Evolutionary conservation across 192 early-diverging fungal genomes (phyloP).

Genomic region (Entomortierella lignicola): DNA sequence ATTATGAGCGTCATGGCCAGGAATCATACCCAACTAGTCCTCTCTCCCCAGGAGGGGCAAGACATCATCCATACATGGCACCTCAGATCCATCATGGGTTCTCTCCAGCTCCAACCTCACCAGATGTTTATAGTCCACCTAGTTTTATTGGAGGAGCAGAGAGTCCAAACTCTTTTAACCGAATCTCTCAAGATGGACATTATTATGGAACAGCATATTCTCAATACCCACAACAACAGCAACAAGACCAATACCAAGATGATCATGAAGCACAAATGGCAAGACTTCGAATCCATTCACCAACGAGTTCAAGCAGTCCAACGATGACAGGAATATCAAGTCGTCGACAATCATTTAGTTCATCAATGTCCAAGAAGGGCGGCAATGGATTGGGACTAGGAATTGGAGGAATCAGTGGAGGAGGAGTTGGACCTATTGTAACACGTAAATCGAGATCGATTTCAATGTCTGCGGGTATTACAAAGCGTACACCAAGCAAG

Average conservation of each 20-base stretch:
- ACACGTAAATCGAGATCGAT: constrained; percentile 38
- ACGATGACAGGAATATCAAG: neutral
- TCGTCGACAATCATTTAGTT: constrained; percentile 48
- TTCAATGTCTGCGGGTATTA: constrained; percentile 49
- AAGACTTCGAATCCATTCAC: constrained; percentile 37
- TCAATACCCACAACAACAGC: constrained; percentile 40
- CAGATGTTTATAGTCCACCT: constrained; percentile 43
- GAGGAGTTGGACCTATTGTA: constrained; percentile 22
- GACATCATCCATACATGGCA: constrained; percentile 25
- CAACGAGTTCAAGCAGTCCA: constrained; percentile 30
- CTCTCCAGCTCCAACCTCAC: constrained; percentile 34
- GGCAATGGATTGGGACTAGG: neutral
- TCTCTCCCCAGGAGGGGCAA: constrained; percentile 14
- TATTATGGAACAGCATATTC: constrained; percentile 35
- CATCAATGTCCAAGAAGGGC: constrained; percentile 21
- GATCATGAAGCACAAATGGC: constrained; percentile 50
- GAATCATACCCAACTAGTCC: constrained; percentile 46
- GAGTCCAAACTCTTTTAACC: constrained; percentile 12
- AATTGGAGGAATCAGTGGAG: too few species aligned
- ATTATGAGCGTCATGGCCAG: constrained; percentile 28
- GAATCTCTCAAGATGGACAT: constrained; percentile 16
- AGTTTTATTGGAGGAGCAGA: constrained; percentile 26
- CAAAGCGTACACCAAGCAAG: constrained; percentile 34
- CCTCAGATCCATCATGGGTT: constrained; percentile 47
- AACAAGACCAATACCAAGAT: constrained; percentile 17